Evolutionary conservation across 441 rosid species (phyloP).

Genomic region (Adansonia rubrostipa): DNA sequence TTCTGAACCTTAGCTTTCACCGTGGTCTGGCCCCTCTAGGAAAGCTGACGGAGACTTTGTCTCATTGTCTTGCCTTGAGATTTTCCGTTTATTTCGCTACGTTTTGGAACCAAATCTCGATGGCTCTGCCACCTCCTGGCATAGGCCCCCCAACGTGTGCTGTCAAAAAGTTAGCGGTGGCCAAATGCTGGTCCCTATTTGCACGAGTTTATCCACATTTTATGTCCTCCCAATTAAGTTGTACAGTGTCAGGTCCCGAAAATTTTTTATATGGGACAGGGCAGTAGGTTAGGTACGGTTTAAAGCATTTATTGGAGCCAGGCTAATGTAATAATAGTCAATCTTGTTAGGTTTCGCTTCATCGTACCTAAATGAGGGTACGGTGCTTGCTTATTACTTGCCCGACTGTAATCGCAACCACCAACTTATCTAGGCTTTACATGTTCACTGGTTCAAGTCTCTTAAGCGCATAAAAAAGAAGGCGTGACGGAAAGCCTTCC

Average conservation of each 20-base stretch:
- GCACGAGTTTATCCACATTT: neutral
- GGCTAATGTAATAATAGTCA: neutral
- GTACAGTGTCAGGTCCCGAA: neutral
- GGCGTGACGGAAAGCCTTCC: neutral
- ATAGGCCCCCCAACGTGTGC: constrained; percentile 14
- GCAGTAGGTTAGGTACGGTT: neutral
- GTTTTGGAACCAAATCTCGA: constrained; percentile 29
- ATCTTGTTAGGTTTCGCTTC: constrained; percentile 12
- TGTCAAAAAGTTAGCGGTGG: constrained; percentile 17
- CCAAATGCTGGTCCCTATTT: constrained; percentile 32
- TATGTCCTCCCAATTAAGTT: constrained; percentile 2
- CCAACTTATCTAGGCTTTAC: neutral
- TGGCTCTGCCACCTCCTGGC: neutral
- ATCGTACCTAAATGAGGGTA: neutral
- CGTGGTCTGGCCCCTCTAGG: constrained; percentile 27
- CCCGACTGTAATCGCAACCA: neutral
- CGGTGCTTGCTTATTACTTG: neutral
- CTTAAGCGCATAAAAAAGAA: too few relatives aligned
- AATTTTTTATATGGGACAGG: neutral
- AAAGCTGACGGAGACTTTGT: neutral
- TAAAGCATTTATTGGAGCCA: neutral
- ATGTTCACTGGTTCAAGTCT: neutral
- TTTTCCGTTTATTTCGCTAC: neutral
- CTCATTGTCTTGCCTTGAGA: neutral
- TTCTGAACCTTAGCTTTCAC: constrained; percentile 29